These are phyloP conservation scores for Komagataella pseudopastoris DNA, from an alignment of 805 yeast species.

Conservation along the genomic window DNA sequence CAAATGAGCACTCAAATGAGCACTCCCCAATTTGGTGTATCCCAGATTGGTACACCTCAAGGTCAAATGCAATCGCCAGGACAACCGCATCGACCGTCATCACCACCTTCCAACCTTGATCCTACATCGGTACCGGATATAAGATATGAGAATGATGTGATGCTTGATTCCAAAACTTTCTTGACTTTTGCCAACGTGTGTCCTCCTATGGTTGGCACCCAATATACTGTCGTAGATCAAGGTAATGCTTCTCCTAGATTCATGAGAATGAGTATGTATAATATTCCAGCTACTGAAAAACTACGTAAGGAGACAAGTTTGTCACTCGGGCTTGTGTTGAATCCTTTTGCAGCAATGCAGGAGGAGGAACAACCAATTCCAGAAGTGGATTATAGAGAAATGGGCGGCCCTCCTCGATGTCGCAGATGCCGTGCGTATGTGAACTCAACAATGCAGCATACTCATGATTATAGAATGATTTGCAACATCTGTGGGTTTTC, in stretches of 20 bases:
- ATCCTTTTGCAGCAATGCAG: slow-evolving; percentile 68
- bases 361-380: slow-evolving; percentile 49
- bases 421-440: slow-evolving; percentile 83
- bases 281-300: slow-evolving; percentile 63
- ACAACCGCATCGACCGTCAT: neutral
- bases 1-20: neutral
- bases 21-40: neutral
- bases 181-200: slow-evolving; percentile 62
- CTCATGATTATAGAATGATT: slow-evolving; percentile 45
- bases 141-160: slow-evolving; percentile 18
- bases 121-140: slow-evolving; percentile 23
- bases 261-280: slow-evolving; percentile 68
- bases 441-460: slow-evolving; percentile 68
- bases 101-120: slow-evolving; percentile 3
- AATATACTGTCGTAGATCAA: slow-evolving; percentile 61
- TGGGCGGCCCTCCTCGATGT: slow-evolving; percentile 76
- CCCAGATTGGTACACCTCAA: neutral
- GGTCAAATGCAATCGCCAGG: neutral
- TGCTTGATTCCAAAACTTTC: slow-evolving; percentile 31
- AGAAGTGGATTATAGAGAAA: slow-evolving; percentile 40
- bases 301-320: slow-evolving; percentile 56
- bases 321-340: slow-evolving; percentile 69
- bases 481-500: slow-evolving; percentile 85
- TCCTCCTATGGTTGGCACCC: slow-evolving; percentile 77
- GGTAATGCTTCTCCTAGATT: slow-evolving; percentile 76